Evolutionary conservation across 2,329 filamentous ascomycete species (phyloP).

Genomic region (Fusarium palustre): DNA sequence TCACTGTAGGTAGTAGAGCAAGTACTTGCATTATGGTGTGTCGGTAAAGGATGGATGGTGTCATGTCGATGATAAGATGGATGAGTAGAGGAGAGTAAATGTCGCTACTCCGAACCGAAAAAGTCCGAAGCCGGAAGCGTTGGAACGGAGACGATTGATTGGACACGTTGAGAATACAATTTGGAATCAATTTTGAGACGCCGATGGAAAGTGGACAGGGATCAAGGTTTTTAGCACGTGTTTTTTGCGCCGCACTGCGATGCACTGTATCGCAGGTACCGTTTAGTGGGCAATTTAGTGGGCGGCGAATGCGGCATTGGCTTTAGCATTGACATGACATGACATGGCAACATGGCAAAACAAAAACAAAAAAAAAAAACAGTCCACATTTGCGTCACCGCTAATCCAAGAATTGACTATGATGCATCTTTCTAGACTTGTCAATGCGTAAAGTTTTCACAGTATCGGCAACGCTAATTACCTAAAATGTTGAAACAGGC

Average conservation of each 20-base stretch:
- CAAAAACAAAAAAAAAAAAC: not conserved
- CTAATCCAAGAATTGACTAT: not conserved
- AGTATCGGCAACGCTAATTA: constrained; percentile 7
- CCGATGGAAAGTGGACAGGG: not conserved
- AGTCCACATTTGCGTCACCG: constrained; percentile 30
- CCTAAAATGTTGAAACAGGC: constrained; percentile 2
- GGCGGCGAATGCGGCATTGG: constrained; percentile 11
- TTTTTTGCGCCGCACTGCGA: not conserved
- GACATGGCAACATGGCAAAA: not conserved
- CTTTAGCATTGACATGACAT: not conserved
- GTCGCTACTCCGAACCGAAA: constrained; percentile 22
- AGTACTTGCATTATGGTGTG: not conserved
- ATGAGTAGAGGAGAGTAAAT: not conserved
- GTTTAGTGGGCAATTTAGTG: not conserved
- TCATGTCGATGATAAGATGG: not conserved
- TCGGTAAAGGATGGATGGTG: not conserved
- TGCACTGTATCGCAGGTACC: not conserved
- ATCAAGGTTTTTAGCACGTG: constrained; percentile 22
- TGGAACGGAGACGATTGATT: not conserved
- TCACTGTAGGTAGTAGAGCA: not conserved
- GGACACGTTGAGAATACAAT: not conserved
- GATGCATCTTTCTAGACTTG: not conserved
- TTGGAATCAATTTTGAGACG: constrained; percentile 25
- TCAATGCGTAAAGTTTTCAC: not conserved
- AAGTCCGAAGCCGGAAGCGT: constrained; percentile 10